Base-by-base conservation (phyloP, 192 early-diverging fungal species). In the Podochytrium sp. region DNA sequence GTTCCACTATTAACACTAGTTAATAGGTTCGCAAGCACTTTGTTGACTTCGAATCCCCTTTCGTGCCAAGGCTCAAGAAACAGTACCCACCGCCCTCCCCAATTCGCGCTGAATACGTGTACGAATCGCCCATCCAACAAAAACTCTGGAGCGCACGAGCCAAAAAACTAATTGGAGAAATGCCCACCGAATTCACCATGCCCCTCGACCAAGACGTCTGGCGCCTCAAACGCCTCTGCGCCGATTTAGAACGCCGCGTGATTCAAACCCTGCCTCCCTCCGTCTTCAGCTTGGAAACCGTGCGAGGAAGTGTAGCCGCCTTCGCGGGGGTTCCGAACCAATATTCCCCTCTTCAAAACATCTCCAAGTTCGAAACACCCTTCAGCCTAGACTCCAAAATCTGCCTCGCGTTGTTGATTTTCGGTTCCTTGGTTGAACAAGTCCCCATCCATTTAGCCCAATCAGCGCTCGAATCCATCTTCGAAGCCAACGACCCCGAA, bases 141-240 rank as follows among this genome's bases (percentile, higher is more conserved):
- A 61, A 65, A 39, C 57, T 71, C 12, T 75, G 71, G 80, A 59
- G 51, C 14, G 16, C 35, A 6, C 39, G 59, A 2, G 72, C 76
- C 10, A 68, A 71, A 42, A 64, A 51, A 56, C 16, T 63, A 1
- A 43, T 81, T 47, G 60, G 35, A 5, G 53, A 62, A 33, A 63
- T 81, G 58, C 80, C 80, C 27, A 3, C 32, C 0, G 56, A 72
- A 3, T 81, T 78, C 65, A 55, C 65, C 23, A 81, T 81, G 80
- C 61, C 73, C 6, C 66, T 65, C 4, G 80, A 81, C 33, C 37
- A 78, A 52, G 80, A 81, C 51, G 12, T 65, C 33, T 55, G 34
- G 41, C 41, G 66, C 38, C 40, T 81, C 2, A 43, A 60, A 35
- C 12, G 59, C 14, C 63, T 81, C 1, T 42, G 33, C 7, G 18